Percentiles rank a stretch among this genome's conserved stretches.
phyloP scores from a whole-genome alignment of 768 basidiomycete genomes.

The Pleurotus pulmonarius region DNA sequence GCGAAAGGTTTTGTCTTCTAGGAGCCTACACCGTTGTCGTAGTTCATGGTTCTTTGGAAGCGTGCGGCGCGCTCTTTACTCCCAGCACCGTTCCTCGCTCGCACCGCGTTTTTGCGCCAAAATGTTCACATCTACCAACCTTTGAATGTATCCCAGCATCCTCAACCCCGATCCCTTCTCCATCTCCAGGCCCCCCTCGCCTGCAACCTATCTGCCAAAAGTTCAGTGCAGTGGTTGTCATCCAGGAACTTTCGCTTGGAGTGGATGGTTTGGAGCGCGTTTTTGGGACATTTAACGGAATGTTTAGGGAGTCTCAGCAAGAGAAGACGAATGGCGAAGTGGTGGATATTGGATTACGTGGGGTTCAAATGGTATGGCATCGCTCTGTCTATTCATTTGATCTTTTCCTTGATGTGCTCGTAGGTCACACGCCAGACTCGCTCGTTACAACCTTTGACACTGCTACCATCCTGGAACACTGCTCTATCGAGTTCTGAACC shows the following conservation, averaged over 20 bases:
- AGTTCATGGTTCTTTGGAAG: slow-evolving; percentile 53
- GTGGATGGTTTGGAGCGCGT: slow-evolving; percentile 65
- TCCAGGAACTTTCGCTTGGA: slow-evolving; percentile 57
- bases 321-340: slow-evolving; percentile 14
- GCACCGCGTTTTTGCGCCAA: slow-evolving; percentile 70
- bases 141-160: slow-evolving; percentile 23
- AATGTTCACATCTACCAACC: slow-evolving; percentile 71
- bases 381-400: neutral
- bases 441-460: slow-evolving; percentile 32
- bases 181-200: slow-evolving; percentile 13
- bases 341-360: slow-evolving; percentile 41
- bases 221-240: slow-evolving; percentile 40
- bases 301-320: slow-evolving; percentile 53
- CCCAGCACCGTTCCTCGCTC: slow-evolving; percentile 25
- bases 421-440: slow-evolving; percentile 34
- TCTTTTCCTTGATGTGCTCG: neutral
- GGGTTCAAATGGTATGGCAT: slow-evolving; percentile 44
- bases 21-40: slow-evolving; percentile 64
- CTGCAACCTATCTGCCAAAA: slow-evolving; percentile 14
- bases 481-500: slow-evolving; percentile 21
- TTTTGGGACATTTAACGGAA: slow-evolving; percentile 57
- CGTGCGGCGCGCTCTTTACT: slow-evolving; percentile 52
- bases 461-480: slow-evolving; percentile 34
- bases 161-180: slow-evolving; percentile 7
- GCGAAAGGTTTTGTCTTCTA: slow-evolving; percentile 60